Evolutionary conservation across 2,329 filamentous ascomycete species (phyloP).

Genomic region (Arthrobotrys musiformis): DNA sequence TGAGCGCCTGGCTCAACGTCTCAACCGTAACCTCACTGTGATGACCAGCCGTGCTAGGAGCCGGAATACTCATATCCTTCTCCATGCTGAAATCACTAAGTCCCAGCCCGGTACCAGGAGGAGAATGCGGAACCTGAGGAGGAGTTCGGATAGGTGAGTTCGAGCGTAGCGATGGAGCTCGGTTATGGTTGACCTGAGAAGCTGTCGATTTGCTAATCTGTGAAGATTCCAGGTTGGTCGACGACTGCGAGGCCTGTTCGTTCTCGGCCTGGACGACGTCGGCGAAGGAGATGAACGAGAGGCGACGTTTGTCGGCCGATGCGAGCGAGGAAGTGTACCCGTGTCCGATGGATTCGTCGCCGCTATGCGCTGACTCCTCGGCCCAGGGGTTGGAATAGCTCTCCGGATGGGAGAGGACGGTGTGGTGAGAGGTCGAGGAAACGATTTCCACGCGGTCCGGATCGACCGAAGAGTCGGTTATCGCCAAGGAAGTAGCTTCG

Average conservation of each 20-base stretch:
- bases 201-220: conserved; percentile 39
- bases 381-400: conserved; percentile 45
- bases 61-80: conserved; percentile 55
- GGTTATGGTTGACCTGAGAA: conserved; percentile 17
- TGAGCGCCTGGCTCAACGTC: conserved; percentile 90
- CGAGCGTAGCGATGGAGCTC: conserved; percentile 53
- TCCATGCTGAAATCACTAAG: conserved; percentile 54
- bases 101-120: conserved; percentile 40
- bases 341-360: conserved; percentile 55
- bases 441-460: conserved; percentile 93
- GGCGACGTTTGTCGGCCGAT: conserved; percentile 67
- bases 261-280: conserved; percentile 81
- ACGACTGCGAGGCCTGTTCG: conserved; percentile 74
- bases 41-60: conserved; percentile 33
- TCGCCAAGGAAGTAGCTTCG: conserved; percentile 89
- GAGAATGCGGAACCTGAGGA: conserved; percentile 47
- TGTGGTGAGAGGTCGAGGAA: conserved; percentile 69
- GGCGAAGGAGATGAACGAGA: conserved; percentile 96
- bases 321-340: conserved; percentile 37
- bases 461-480: conserved; percentile 85
- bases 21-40: conserved; percentile 75
- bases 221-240: conserved; percentile 59
- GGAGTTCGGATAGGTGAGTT: conserved; percentile 56
- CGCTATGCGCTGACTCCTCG: conserved; percentile 51
- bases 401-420: conserved; percentile 47